These are phyloP conservation scores for Sporothrix humicola DNA, from an alignment of 2,329 filamentous ascomycete species.

Conservation along the genomic window DNA sequence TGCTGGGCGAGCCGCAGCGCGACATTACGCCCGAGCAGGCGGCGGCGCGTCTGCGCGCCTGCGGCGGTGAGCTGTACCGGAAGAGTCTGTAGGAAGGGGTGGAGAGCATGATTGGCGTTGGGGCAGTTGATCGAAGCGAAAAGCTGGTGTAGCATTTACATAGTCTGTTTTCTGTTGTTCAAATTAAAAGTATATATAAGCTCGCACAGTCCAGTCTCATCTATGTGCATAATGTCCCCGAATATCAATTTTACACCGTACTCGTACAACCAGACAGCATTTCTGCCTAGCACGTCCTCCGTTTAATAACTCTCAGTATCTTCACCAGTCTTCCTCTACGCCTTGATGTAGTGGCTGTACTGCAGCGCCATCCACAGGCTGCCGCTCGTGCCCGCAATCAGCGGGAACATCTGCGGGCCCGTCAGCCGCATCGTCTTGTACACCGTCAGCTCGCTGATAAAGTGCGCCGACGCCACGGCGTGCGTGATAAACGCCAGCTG, in stretches of 20 bases:
- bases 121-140: not conserved
- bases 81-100: conserved; percentile 55
- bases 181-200: not conserved
- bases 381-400: conserved; percentile 53
- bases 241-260: no score
- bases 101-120: not conserved
- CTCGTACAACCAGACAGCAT: no score
- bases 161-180: not conserved
- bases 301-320: no score
- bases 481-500: conserved; percentile 84
- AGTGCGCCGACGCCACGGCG: conserved; percentile 76
- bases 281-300: not conserved
- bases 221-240: no score
- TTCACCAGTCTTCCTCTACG: no score
- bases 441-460: conserved; percentile 77
- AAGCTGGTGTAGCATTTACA: not conserved
- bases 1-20: conserved; percentile 96
- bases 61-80: conserved; percentile 83
- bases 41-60: conserved; percentile 74
- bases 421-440: conserved; percentile 76
- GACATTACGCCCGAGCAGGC: conserved; percentile 98
- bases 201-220: no score
- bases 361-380: conserved; percentile 69
- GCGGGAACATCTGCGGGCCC: conserved; percentile 61
- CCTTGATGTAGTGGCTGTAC: conserved; percentile 68